phyloP scores from a whole-genome alignment of 495 filamentous ascomycete genomes.

The Sabuloglossum arenarium region DNA sequence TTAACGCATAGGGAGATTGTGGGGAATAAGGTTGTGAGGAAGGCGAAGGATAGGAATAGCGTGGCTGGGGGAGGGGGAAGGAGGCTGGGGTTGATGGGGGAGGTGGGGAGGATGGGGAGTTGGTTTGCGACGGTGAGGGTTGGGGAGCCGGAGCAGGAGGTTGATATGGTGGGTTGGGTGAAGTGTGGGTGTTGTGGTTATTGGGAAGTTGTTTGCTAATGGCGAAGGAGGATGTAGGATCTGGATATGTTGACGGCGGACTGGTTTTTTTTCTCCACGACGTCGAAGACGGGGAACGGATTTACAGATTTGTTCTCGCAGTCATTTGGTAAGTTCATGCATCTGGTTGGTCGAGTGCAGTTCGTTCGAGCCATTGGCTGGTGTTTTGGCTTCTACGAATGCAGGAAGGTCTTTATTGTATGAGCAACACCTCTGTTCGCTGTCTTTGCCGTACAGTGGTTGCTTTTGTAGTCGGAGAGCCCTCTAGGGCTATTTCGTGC shows the following conservation, averaged over 20 bases:
- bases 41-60: constrained; percentile 9
- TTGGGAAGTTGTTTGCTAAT: no score
- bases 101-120: not conserved
- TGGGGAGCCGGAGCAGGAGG: constrained; percentile 10
- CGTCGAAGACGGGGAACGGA: constrained; percentile 13
- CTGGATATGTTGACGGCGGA: constrained; percentile 18
- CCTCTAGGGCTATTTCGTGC: no score
- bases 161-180: not conserved
- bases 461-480: no score
- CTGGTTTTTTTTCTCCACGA: constrained; percentile 15
- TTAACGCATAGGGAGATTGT: constrained; percentile 14
- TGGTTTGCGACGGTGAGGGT: no score
- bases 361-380: no score
- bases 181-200: not conserved
- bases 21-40: constrained; percentile 17
- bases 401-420: no score
- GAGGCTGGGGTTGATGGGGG: not conserved
- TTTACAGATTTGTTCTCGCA: constrained; percentile 15
- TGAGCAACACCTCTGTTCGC: no score
- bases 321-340: constrained; percentile 6
- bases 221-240: constrained; percentile 9
- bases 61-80: constrained; percentile 4
- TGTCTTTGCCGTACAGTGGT: no score
- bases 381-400: no score
- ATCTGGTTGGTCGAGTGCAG: not conserved